These are phyloP conservation scores for Candida xyloterini DNA, from an alignment of 805 yeast genomes.

Conservation along the genomic window DNA sequence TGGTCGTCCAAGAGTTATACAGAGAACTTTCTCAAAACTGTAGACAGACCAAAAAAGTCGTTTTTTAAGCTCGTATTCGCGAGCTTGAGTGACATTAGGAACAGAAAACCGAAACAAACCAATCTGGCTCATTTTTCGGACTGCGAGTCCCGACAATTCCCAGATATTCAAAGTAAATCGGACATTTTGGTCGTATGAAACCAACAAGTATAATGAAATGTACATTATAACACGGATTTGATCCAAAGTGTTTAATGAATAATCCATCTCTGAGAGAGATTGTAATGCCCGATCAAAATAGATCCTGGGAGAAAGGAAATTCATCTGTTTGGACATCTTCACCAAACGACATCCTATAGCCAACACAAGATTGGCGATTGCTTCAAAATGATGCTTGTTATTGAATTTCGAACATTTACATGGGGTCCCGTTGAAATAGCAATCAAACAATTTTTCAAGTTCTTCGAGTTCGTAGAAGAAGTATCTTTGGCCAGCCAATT, in stretches of 20 bases:
- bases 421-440: slow-evolving; percentile 2
- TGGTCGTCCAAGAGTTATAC: slow-evolving; percentile 18
- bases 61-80: slow-evolving; percentile 11
- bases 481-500: slow-evolving; percentile 15
- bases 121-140: slow-evolving; percentile 16
- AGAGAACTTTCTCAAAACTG: slow-evolving; percentile 18
- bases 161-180: slow-evolving; percentile 19
- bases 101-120: slow-evolving; percentile 15
- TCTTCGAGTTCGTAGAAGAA: slow-evolving; percentile 14
- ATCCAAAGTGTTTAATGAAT: slow-evolving; percentile 7
- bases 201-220: slow-evolving; percentile 16
- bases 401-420: slow-evolving; percentile 1
- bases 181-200: slow-evolving; percentile 17
- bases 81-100: slow-evolving; percentile 9
- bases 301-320: slow-evolving; percentile 9
- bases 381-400: slow-evolving; percentile 4
- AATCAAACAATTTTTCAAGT: slow-evolving; percentile 9
- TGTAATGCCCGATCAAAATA: slow-evolving; percentile 16
- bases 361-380: slow-evolving; percentile 12
- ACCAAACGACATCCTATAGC: slow-evolving; percentile 17
- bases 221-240: slow-evolving; percentile 18
- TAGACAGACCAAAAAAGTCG: slow-evolving; percentile 21
- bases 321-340: slow-evolving; percentile 11
- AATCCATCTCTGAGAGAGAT: slow-evolving; percentile 3
- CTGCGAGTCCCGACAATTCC: slow-evolving; percentile 19